Evolutionary conservation across 805 yeast species (phyloP).

Genomic region (Debaryomyces castellii): DNA sequence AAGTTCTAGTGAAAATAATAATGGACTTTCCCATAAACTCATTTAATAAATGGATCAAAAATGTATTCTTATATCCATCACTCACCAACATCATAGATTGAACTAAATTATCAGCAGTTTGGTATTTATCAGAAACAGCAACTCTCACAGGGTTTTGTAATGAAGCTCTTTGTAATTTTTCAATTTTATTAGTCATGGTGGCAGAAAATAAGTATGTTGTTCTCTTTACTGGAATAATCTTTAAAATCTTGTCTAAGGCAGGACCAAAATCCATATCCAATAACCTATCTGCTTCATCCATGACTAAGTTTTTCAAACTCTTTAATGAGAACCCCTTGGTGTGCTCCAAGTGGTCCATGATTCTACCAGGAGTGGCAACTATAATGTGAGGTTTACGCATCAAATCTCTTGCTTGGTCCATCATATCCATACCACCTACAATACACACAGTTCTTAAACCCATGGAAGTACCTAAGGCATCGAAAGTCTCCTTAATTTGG

Average conservation of each 20-base stretch:
- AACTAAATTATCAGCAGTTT: conserved; percentile 90
- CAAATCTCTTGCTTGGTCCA: conserved; percentile 94
- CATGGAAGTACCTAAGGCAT: conserved; percentile 88
- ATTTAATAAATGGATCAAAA: conserved; percentile 75
- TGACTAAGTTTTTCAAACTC: conserved; percentile 76
- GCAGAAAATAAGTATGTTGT: conserved; percentile 90
- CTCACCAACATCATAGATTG: conserved; percentile 90
- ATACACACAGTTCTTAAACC: conserved; percentile 87
- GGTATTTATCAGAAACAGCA: conserved; percentile 83
- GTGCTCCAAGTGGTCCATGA: conserved; percentile 90
- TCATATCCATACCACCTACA: conserved; percentile 98
- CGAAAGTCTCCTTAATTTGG: conserved; percentile 91
- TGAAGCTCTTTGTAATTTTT: conserved; percentile 91
- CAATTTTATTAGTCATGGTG: conserved; percentile 95
- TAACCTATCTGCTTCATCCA: conserved; percentile 97
- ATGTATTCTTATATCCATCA: conserved; percentile 89
- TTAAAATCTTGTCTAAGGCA: conserved; percentile 81
- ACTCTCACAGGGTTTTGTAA: conserved; percentile 85
- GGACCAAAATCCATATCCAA: conserved; percentile 97
- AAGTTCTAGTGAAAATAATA: conserved; percentile 89
- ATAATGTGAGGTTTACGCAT: conserved; percentile 92
- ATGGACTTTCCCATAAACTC: conserved; percentile 82
- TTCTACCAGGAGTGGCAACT: conserved; percentile 94
- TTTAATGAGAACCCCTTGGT: conserved; percentile 87
- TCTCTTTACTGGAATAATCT: conserved; percentile 79